Evolutionary conservation across 1,284 basidiomycete species (phyloP), one percentile per base, ranked within the genome.

Genomic region (Athelia psychrophila): DNA sequence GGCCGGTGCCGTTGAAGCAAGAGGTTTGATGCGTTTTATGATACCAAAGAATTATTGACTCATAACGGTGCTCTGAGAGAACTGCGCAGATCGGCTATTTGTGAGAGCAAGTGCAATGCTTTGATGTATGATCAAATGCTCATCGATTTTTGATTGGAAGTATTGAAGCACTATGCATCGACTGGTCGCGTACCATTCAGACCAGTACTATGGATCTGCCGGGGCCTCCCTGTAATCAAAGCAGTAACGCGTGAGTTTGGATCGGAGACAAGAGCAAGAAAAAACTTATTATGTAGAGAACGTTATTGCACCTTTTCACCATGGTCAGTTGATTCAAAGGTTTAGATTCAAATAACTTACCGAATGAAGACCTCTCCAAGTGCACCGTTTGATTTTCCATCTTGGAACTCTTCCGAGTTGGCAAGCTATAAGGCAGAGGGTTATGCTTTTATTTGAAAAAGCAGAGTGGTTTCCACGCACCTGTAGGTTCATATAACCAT

Each of bases 401-500:
- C 92, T 71, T 98, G 94, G 64, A 92, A 96, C 73, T 99, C 97
- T 71, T 99, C 97, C 2, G 97, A 95, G 70, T 99, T 98, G 44
- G 95, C 95, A 50, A 99, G 81, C 94, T 97, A 52, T 9, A 44
- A 45, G 19, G 56, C 16, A 35, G 10, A 42, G 36, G 48, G 24
- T 53, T 30, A 24, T 32, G 45, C 45, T 27, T 47, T 25, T 46
- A 35, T 20, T 25, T 35, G 40, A 35, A 54, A 16, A 53, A 47
- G 33, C 18, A 27, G 9, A 27, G 19, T 19, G 19, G 24, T 9
- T 47, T 24, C 15, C 36, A 44, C 16, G 73, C 80, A 94, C 95
- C 80, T 99, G 97, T 50, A 99, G 81, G 73, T 99, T 99, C 95
- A 99, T 98, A 76, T 98, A 99, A 25, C 93, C 93, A 72, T 99